Percentiles rank a stretch among this genome's conserved stretches.
These are phyloP conservation scores for Bisporella sp. DNA, from an alignment of 2,329 filamentous ascomycete genomes.

Conservation along the genomic window DNA sequence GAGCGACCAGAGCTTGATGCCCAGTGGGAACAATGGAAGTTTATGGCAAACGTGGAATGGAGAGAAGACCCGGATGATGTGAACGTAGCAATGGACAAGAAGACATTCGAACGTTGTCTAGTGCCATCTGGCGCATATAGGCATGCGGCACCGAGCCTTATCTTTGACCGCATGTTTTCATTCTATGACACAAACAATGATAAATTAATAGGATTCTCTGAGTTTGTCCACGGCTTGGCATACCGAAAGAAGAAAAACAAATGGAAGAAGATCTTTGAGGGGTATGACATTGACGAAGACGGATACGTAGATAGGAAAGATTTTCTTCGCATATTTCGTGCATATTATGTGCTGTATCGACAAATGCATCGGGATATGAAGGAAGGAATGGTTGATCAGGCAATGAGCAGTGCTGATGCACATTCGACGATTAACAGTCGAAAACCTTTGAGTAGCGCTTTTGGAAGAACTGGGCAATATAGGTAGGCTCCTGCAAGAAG, in stretches of 20 bases:
- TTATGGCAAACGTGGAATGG: slow-evolving; percentile 83
- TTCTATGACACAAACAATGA: slow-evolving; percentile 93
- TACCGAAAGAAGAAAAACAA: slow-evolving; percentile 63
- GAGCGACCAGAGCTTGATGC: slow-evolving; percentile 86
- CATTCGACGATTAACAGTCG: slow-evolving; percentile 69
- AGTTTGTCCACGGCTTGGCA: slow-evolving; percentile 80
- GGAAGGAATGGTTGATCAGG: slow-evolving; percentile 69
- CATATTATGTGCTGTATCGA: slow-evolving; percentile 85
- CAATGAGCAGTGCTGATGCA: slow-evolving; percentile 67
- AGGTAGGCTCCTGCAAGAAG: slow-evolving; percentile 41
- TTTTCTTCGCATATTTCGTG: slow-evolving; percentile 84
- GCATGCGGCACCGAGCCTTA: slow-evolving; percentile 74
- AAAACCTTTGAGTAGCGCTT: slow-evolving; percentile 67
- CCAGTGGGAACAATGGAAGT: slow-evolving; percentile 94
- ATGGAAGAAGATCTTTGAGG: slow-evolving; percentile 69
- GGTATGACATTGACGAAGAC: slow-evolving; percentile 86
- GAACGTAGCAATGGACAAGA: slow-evolving; percentile 78
- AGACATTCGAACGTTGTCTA: slow-evolving; percentile 87
- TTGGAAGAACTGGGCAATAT: slow-evolving; percentile 65
- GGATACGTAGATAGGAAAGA: slow-evolving; percentile 81
- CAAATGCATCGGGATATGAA: slow-evolving; percentile 83
- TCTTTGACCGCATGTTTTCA: slow-evolving; percentile 93
- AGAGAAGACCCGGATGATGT: slow-evolving; percentile 71
- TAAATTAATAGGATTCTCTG: slow-evolving; percentile 82
- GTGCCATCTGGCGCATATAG: slow-evolving; percentile 77